A percentile compares a stretch with the other conserved stretches of the same genome.
phyloP scores from a whole-genome alignment of 768 basidiomycete genomes.

The Serendipita vermifera region DNA sequence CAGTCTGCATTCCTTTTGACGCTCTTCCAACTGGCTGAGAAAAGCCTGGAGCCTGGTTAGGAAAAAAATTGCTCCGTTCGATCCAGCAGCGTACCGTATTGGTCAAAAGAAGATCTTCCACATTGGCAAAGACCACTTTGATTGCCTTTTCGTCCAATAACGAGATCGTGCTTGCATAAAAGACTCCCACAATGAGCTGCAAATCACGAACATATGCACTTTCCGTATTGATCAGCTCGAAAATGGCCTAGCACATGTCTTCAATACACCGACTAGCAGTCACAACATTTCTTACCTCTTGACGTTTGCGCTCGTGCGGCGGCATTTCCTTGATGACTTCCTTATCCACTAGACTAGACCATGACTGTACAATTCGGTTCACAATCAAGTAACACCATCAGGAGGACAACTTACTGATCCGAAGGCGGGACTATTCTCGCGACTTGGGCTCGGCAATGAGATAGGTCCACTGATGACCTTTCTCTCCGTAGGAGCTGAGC shows the following conservation, averaged over 20 bases:
- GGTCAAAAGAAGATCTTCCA: conserved; percentile 81
- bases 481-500: background rate
- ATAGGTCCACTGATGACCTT: conserved; percentile 46
- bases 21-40: conserved; percentile 75
- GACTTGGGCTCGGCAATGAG: conserved; percentile 34
- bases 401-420: conserved; percentile 39
- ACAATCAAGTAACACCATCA: conserved; percentile 1
- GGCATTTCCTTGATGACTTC: conserved; percentile 73
- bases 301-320: conserved; percentile 62
- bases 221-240: conserved; percentile 89
- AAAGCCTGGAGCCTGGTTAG: conserved; percentile 40
- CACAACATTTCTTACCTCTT: conserved; percentile 45
- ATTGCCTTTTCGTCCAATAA: conserved; percentile 64
- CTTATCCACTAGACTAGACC: conserved; percentile 85
- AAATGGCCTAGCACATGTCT: conserved; percentile 50
- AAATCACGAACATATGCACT: conserved; percentile 79
- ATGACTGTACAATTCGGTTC: conserved; percentile 40
- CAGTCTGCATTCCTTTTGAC: conserved; percentile 82
- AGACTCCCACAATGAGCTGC: conserved; percentile 87
- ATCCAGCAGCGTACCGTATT: conserved; percentile 52
- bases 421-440: conserved; percentile 48
- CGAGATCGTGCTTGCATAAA: conserved; percentile 67
- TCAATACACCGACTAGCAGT: background rate
- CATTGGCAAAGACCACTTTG: conserved; percentile 77
- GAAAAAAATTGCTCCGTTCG: conserved; percentile 3